Evolutionary conservation across 2,329 filamentous ascomycete genomes (phyloP), one percentile per base, ranked within the genome.

Genomic region (Neocucurbitaria cava): DNA sequence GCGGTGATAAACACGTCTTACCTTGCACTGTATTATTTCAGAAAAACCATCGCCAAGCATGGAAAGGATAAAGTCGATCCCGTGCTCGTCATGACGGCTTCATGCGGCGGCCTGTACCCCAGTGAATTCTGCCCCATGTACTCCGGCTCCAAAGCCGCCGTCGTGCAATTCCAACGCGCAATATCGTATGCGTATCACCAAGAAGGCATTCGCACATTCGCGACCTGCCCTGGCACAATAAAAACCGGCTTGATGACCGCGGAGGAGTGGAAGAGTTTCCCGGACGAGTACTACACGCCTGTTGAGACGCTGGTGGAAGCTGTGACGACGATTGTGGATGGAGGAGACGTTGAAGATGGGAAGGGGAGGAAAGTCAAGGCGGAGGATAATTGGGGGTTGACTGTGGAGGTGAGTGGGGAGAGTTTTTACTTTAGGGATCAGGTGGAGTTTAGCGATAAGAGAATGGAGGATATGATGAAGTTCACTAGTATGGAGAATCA

Each of bases 1-100:
- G 70, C 73, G 0, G 74, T 77, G 5, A 59, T 77, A 7, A 73
- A 71, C 20, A 77, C 76, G 13, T 69, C 66, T 6, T 77, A 79
- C 52, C 73, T 79, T 3, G 78, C 78, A 2, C 62, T 75, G 41
- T 76, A 80, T 56, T 80, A 79, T 56, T 79, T 80, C 59, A 65
- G 67, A 18, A 58, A 56, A 24, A 39, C 54, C 3, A 46, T 56
- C 8, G 46, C 44, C 6, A 64, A 62, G 44, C 56, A 55, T 9
- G 59, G 64, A 15, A 61, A 61, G n/a, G 55, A 63, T 3, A 63
- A 55, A 2, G 49, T 55, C 5, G 65, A 63, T 23, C 57, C 69
- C 1, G 71, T 60, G 21, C 39, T 77, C 13, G 66, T 77, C 2
- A 74, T 77, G 62, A 78, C 75, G 2, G 68, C 75, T 9, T 74